phyloP scores from a whole-genome alignment of 768 basidiomycete species.

The Russula foetens region DNA sequence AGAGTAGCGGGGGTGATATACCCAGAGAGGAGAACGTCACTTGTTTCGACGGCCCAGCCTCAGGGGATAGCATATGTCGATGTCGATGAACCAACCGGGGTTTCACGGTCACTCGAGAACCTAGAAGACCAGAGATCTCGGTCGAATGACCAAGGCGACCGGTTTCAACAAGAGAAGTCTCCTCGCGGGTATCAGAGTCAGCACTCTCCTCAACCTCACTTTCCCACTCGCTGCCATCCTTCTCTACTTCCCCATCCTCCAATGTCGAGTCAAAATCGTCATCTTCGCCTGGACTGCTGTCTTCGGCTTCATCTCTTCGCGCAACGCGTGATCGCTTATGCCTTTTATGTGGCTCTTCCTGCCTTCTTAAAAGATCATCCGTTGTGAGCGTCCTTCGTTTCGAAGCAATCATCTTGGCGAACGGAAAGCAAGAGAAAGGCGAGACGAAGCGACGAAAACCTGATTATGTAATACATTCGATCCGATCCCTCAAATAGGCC shows the following conservation, averaged over 20 bases:
- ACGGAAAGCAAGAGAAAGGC: no score
- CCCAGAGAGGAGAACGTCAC: conserved; percentile 49
- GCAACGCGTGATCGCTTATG: conserved; percentile 16
- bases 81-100: conserved; percentile 12
- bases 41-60: conserved; percentile 11
- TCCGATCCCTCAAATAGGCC: neutral
- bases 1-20: conserved; percentile 49
- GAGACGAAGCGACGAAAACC: conserved; percentile 2
- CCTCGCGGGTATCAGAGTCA: neutral
- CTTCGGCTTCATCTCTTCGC: conserved; percentile 21
- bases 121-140: neutral
- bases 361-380: conserved; percentile 32
- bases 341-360: conserved; percentile 25
- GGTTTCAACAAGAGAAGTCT: neutral
- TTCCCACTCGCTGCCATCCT: neutral
- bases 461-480: neutral
- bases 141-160: neutral
- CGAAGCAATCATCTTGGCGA: conserved; percentile 21
- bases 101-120: conserved; percentile 23
- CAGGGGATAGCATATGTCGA: conserved; percentile 7
- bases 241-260: neutral
- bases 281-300: conserved; percentile 9
- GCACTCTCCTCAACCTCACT: conserved; percentile 3
- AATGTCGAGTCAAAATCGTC: neutral
- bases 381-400: conserved; percentile 28